Conservation (phyloP, 2,329 filamentous ascomycete genomes). For the Exophiala calicioides region DNA sequence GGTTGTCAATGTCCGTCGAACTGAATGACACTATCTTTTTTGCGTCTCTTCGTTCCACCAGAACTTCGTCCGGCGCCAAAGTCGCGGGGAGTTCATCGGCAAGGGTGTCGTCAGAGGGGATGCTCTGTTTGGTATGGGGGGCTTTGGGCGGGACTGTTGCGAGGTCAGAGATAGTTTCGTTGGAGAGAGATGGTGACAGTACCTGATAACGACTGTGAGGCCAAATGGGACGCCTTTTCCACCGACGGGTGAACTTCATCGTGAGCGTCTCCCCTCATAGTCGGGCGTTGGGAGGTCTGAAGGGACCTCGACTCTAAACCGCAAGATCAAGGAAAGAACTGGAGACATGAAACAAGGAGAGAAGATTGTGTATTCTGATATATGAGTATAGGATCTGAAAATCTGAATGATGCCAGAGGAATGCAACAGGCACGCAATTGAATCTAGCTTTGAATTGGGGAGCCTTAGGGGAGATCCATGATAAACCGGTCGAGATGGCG, state of each 20-base stretch:
- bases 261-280: constrained; percentile 10
- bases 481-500: too few relatives aligned
- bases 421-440: constrained; percentile 1
- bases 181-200: neutral
- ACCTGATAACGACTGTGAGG: constrained; percentile 6
- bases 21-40: constrained; percentile 28
- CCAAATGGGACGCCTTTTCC: neutral
- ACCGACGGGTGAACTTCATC: constrained; percentile 11
- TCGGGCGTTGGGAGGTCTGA: too few relatives aligned
- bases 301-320: too few relatives aligned
- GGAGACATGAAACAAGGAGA: constrained; percentile 1
- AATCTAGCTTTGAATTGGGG: neutral
- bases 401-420: too few relatives aligned
- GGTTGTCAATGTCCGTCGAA: constrained; percentile 30
- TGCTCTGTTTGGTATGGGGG: neutral
- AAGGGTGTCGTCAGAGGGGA: constrained; percentile 9
- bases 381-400: too few relatives aligned
- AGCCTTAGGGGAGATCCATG: too few relatives aligned
- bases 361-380: too few relatives aligned
- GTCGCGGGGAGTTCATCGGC: constrained; percentile 3
- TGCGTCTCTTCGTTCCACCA: constrained; percentile 10
- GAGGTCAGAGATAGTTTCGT: neutral
- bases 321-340: neutral
- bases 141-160: neutral
- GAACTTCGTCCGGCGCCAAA: constrained; percentile 12